Conservation (phyloP, 164 flowering plant species). For the Chimonanthus salicifolius region DNA sequence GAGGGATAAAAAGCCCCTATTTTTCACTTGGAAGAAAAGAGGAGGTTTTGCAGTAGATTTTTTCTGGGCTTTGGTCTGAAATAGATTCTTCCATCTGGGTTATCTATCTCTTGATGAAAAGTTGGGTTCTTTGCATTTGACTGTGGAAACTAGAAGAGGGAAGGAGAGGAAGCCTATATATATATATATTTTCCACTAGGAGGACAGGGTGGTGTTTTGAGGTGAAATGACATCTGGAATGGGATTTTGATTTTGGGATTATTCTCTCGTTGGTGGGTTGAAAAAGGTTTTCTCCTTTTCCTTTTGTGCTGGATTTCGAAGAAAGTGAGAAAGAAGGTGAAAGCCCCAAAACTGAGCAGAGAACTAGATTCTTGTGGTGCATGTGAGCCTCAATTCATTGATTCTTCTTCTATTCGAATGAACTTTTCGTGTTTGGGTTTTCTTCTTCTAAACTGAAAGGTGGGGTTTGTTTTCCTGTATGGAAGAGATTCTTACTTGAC, state of each 20-base stretch:
- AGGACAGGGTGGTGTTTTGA: background rate
- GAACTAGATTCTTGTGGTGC: background rate
- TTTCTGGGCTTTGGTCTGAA: background rate
- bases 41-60: background rate
- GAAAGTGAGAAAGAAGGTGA: background rate
- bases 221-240: background rate
- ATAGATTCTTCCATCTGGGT: constrained; percentile 2
- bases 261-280: background rate
- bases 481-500: background rate
- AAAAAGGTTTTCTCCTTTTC: background rate
- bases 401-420: background rate
- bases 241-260: background rate
- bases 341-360: background rate
- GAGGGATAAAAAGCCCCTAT: too few species aligned
- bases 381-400: background rate
- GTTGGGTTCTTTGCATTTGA: background rate
- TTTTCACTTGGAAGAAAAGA: background rate
- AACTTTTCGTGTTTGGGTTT: background rate
- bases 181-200: background rate
- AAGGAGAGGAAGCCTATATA: background rate
- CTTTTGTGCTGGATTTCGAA: background rate
- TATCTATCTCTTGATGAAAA: background rate
- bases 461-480: too few species aligned
- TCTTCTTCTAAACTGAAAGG: too few species aligned
- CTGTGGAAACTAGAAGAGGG: background rate